Percentiles rank a stretch among this genome's conserved stretches.
phyloP scores from a whole-genome alignment of 306 rosid genomes.

The Cyclanthera cordifolia region DNA sequence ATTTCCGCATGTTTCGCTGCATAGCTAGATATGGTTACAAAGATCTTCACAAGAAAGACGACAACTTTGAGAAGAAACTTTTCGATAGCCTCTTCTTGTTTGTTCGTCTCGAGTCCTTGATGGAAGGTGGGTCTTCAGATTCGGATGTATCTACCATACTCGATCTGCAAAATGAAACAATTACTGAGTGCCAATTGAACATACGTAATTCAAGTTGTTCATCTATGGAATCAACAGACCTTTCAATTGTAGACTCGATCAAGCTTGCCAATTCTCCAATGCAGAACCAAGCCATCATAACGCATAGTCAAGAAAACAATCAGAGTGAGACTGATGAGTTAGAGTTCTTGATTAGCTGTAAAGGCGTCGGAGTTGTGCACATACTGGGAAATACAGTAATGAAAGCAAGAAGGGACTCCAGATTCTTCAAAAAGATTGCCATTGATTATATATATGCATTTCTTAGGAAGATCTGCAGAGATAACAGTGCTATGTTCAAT shows the following conservation, averaged over 20 bases:
- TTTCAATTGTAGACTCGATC: not conserved
- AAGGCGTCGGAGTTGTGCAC: conserved; percentile 68
- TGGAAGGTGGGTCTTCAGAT: conserved; percentile 65
- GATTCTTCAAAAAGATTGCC: conserved; percentile 48
- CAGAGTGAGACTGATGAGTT: conserved; percentile 32
- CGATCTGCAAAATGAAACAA: conserved; percentile 36
- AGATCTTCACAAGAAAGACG: conserved; percentile 41
- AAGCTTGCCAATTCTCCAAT: conserved; percentile 1
- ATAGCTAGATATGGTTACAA: conserved; percentile 84
- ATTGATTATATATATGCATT: conserved; percentile 60
- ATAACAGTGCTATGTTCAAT: conserved; percentile 66
- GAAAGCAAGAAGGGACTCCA: conserved; percentile 62
- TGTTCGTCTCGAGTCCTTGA: conserved; percentile 48
- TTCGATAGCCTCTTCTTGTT: conserved; percentile 89
- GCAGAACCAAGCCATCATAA: conserved; percentile 18
- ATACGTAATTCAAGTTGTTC: conserved; percentile 32
- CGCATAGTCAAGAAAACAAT: conserved; percentile 37
- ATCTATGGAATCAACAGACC: not conserved
- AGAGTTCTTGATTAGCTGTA: conserved; percentile 67
- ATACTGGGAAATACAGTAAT: conserved; percentile 66
- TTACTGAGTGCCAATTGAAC: conserved; percentile 34
- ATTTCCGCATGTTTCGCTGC: conserved; percentile 67
- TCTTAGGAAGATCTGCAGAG: conserved; percentile 74
- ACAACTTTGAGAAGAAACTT: conserved; percentile 72
- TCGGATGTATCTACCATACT: conserved; percentile 62